Evolutionary conservation across 148 eudicot species (phyloP), one percentile per base, ranked within the genome.

Genomic region (Amaranthus cruentus): DNA sequence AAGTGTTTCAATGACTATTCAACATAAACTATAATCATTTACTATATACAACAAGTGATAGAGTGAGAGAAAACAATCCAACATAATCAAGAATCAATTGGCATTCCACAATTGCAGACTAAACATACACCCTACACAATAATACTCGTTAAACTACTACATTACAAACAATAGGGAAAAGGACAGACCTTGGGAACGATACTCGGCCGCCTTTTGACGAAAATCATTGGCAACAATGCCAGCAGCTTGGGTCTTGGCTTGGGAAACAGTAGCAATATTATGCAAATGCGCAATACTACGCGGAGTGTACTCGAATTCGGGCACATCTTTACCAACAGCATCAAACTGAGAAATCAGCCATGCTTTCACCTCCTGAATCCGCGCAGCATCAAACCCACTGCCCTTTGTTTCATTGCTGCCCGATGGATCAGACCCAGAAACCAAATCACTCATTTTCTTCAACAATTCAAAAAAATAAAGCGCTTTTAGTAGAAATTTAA

Each of bases 201-300:
- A 95, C 43, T 91, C 97, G 1, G 88, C 83, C 2, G 99, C 96
- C 77, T 95, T 95, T 51, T 86, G 97, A 11, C 97, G 92, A 71
- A 91, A 92, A 84, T 95, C 97, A 68, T 77, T 87, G 59, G 97
- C 93, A n/a, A 95, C 93, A 55, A 95, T 95, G 12, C 80, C 79
- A 53, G 97, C 90, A 79, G 99, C 96, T 73, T 95, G 94, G 10
- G 96, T 95, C 79, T 91, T 92, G 73, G 99, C 89, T 82, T 87
- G 96, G 46, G 99, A 95, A 58, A 87, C 71, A 4, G 96, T 78
- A 42, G 94, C 99, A 71, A 95, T 87, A 68, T 83, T 88, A 78
- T 90, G 96, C 79, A 95, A 77, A 84, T 95, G 87, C 43, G 93
- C 83, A 82, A 95, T 83, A 85, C 94, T 91, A 5, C 89, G 73